These are phyloP conservation scores for Tremella mesenterica DNA, from an alignment of 768 basidiomycete species.

Conservation along the genomic window DNA sequence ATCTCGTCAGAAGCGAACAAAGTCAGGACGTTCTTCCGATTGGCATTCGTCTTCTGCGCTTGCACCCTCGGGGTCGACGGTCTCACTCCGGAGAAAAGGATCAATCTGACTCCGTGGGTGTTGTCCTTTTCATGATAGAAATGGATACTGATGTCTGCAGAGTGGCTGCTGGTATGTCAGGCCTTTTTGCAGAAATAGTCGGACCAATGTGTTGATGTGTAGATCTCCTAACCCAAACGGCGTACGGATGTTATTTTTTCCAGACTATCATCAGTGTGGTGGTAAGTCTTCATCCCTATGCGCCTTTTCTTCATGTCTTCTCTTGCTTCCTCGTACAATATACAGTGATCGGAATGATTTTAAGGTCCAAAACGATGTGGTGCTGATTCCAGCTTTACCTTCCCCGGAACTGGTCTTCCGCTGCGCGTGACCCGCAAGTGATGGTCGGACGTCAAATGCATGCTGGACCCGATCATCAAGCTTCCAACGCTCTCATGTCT, in stretches of 20 bases:
- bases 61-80: slow-evolving; percentile 25
- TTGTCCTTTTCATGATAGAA: background rate
- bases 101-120: slow-evolving; percentile 18
- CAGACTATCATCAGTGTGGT: slow-evolving; percentile 15
- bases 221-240: slow-evolving; percentile 17
- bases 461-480: background rate
- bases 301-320: background rate
- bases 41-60: slow-evolving; percentile 12
- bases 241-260: slow-evolving; percentile 19
- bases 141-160: background rate
- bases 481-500: slow-evolving; percentile 24
- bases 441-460: slow-evolving; percentile 16
- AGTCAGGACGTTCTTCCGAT: slow-evolving; percentile 27
- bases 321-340: background rate
- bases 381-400: slow-evolving; percentile 18
- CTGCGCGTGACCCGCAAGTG: slow-evolving; percentile 7
- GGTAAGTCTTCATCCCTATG: too few relatives aligned
- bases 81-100: slow-evolving; percentile 9
- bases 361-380: background rate
- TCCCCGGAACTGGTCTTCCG: slow-evolving; percentile 13
- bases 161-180: background rate
- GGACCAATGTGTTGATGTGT: background rate
- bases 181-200: background rate
- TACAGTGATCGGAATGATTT: background rate
- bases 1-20: slow-evolving; percentile 30